Percentiles rank a stretch among this genome's conserved stretches.
phyloP scores from a whole-genome alignment of 441 rosid genomes.

The Cnidoscolus chayamansa region DNA sequence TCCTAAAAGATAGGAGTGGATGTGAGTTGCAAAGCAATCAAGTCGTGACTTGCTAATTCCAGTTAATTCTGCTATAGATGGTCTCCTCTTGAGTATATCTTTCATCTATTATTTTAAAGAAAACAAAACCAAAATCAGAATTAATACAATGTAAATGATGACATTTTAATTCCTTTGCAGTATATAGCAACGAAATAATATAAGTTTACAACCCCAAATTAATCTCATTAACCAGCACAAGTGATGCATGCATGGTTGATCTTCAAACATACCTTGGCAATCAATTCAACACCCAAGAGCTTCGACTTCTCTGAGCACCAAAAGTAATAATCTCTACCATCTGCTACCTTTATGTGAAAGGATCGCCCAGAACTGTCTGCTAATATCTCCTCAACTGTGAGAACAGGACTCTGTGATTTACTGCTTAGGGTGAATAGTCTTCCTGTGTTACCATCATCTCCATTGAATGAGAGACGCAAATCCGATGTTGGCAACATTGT shows the following conservation, averaged over 20 bases:
- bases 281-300: conserved; percentile 78
- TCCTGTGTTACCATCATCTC: conserved; percentile 78
- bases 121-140: conserved; percentile 17
- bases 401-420: conserved; percentile 40
- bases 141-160: not conserved
- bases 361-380: conserved; percentile 85
- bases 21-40: conserved; percentile 75
- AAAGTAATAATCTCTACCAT: conserved; percentile 56
- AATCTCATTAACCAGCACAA: not conserved
- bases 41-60: conserved; percentile 85
- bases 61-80: conserved; percentile 81
- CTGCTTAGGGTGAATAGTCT: conserved; percentile 59
- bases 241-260: not conserved
- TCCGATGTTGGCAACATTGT: conserved; percentile 75
- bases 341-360: conserved; percentile 51
- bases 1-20: conserved; percentile 75
- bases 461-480: conserved; percentile 70
- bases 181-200: not conserved
- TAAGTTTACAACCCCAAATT: not conserved
- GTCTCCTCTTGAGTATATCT: conserved; percentile 73
- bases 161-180: not conserved
- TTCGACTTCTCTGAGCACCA: conserved; percentile 95
- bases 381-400: conserved; percentile 57
- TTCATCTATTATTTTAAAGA: conserved; percentile 49
- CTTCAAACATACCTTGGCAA: conserved; percentile 56